phyloP scores from a whole-genome alignment of 2,329 filamentous ascomycete genomes.

The Arthroderma sp. region DNA sequence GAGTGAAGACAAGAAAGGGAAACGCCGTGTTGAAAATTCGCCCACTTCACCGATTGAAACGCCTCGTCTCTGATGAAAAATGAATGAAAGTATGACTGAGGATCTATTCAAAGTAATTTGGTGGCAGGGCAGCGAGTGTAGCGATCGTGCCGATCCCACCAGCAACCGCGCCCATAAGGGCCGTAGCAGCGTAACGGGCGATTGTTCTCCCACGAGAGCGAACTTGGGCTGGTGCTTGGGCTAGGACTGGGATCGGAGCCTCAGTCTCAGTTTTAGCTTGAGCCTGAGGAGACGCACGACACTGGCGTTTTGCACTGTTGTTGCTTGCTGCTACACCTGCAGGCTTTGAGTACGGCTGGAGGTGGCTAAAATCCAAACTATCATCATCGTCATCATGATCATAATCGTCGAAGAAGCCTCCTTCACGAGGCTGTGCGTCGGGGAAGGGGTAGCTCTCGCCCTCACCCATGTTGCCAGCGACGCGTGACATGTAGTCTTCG shows the following conservation, averaged over 20 bases:
- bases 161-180: slow-evolving; percentile 27
- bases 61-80: no score
- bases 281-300: not conserved
- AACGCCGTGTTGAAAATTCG: no score
- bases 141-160: slow-evolving; percentile 30
- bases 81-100: slow-evolving; percentile 1
- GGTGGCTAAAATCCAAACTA: slow-evolving; percentile 1
- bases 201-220: slow-evolving; percentile 12
- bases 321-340: no score
- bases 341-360: no score
- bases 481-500: not conserved
- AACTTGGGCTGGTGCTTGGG: slow-evolving; percentile 13
- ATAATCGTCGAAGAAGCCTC: not conserved
- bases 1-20: no score
- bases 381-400: slow-evolving; percentile 7
- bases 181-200: slow-evolving; percentile 26
- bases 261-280: slow-evolving; percentile 2
- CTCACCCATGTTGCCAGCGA: no score
- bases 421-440: slow-evolving; percentile 3
- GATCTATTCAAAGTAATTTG: slow-evolving; percentile 28
- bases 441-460: not conserved
- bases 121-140: slow-evolving; percentile 28
- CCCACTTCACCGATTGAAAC: no score
- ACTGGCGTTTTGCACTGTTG: no score
- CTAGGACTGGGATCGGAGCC: slow-evolving; percentile 14